Evolutionary conservation across 140 eudicot species (phyloP).

Genomic region (Stevia rebaudiana): DNA sequence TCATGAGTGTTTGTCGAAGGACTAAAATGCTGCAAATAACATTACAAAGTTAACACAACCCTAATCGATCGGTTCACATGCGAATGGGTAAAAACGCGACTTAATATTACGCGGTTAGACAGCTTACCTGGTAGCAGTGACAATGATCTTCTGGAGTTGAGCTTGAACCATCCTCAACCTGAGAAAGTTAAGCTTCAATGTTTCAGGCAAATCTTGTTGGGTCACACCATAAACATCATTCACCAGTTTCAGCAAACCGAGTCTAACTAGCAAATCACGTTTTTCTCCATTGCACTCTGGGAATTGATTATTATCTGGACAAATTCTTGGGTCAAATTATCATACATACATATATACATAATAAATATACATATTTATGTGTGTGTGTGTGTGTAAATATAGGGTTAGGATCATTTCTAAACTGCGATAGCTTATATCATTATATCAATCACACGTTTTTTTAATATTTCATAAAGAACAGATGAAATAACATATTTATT

Average conservation of each 20-base stretch:
- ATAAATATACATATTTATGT: not conserved
- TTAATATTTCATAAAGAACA: no score
- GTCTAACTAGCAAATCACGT: conserved; percentile 68
- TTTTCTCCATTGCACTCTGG: conserved; percentile 85
- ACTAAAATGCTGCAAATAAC: conserved; percentile 63
- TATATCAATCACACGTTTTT: no score
- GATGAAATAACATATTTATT: no score
- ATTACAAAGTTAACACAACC: not conserved
- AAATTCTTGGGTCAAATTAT: not conserved
- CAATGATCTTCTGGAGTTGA: conserved; percentile 75
- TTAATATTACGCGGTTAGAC: not conserved
- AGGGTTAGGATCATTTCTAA: no score
- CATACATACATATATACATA: not conserved
- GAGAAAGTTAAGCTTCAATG: conserved; percentile 60
- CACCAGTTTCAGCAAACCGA: conserved; percentile 79
- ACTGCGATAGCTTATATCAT: no score
- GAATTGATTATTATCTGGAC: conserved; percentile 24
- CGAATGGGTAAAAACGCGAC: not conserved
- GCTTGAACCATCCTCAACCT: conserved; percentile 72
- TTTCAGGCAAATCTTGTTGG: conserved; percentile 70
- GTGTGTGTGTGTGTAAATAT: conserved; percentile 28
- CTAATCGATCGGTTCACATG: not conserved
- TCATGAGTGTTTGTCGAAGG: conserved; percentile 67
- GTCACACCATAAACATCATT: conserved; percentile 62
- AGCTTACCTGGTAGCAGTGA: conserved; percentile 71